Evolutionary conservation across 2,329 filamentous ascomycete species (phyloP).

Genomic region (Cadophora malorum): DNA sequence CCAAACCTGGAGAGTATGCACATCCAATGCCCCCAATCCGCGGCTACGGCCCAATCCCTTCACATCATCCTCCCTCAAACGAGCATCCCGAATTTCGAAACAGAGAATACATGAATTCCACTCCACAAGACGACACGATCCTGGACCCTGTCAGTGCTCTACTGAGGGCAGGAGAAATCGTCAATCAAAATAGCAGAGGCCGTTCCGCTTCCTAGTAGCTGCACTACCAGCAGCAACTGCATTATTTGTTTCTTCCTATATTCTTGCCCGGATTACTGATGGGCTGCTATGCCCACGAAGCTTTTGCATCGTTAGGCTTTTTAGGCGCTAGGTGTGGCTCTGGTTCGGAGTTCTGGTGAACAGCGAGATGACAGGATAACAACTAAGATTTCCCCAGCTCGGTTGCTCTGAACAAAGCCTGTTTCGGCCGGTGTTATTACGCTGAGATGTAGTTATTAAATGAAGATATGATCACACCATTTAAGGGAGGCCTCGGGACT

Average conservation of each 20-base stretch:
- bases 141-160: constrained; percentile 66
- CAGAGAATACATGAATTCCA: constrained; percentile 35
- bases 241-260: not conserved
- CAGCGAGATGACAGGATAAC: constrained; percentile 21
- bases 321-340: constrained; percentile 20
- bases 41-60: constrained; percentile 30
- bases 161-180: constrained; percentile 64
- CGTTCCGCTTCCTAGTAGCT: constrained; percentile 20
- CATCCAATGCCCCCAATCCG: constrained; percentile 40
- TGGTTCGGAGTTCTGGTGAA: constrained; percentile 30
- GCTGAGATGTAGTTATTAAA: constrained; percentile 14
- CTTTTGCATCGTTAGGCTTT: not conserved
- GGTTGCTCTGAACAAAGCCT: constrained; percentile 2
- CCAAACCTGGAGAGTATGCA: constrained; percentile 33
- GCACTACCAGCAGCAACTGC: not conserved
- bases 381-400: constrained; percentile 25
- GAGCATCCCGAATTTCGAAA: constrained; percentile 33
- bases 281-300: not conserved
- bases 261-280: not conserved
- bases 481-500: not conserved
- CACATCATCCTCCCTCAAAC: constrained; percentile 7
- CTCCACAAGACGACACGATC: constrained; percentile 42
- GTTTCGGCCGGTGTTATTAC: constrained; percentile 11
- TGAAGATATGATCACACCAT: constrained; percentile 19
- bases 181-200: constrained; percentile 51